A percentile compares a stretch with the other conserved stretches of the same genome.
phyloP scores from a whole-genome alignment of 306 rosid genomes.

The Cucurbita ficifolia region DNA sequence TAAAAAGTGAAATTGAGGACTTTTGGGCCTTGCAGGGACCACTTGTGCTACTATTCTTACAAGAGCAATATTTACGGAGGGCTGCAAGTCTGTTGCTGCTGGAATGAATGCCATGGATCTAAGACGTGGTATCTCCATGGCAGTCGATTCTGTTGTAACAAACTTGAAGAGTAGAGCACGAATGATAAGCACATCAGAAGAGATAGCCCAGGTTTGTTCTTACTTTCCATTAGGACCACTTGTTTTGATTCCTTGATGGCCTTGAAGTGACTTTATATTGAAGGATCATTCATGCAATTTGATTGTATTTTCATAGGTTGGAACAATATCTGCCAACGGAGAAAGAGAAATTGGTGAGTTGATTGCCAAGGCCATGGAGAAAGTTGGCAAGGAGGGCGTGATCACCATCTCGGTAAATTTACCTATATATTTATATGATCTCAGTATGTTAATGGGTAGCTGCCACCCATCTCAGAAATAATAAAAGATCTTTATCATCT shows the following conservation, averaged over 20 bases:
- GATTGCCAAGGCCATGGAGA: slow-evolving; percentile 97
- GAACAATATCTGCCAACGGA: slow-evolving; percentile 88
- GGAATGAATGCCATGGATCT: slow-evolving; percentile 98
- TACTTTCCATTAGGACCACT: background rate
- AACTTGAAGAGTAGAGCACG: slow-evolving; percentile 81
- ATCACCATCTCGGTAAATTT: slow-evolving; percentile 74
- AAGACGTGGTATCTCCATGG: slow-evolving; percentile 82
- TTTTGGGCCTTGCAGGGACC: slow-evolving; percentile 48
- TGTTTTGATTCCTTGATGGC: background rate
- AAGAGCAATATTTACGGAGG: slow-evolving; percentile 72
- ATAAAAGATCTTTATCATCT: background rate
- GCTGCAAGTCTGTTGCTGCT: slow-evolving; percentile 97
- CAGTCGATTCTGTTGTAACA: slow-evolving; percentile 79
- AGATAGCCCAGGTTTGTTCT: slow-evolving; percentile 75
- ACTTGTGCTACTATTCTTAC: slow-evolving; percentile 91
- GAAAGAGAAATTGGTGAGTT: slow-evolving; percentile 94
- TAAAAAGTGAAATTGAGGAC: background rate
- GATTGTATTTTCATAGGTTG: slow-evolving; percentile 36
- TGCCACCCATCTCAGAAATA: background rate
- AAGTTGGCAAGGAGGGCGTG: slow-evolving; percentile 95
- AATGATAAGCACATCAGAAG: slow-evolving; percentile 94
- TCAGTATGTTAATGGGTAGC: background rate
- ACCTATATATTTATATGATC: background rate
- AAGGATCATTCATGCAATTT: background rate
- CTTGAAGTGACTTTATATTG: background rate